phyloP scores from a whole-genome alignment of 139 green algal species.

The Protoeuglena noctilucae region DNA sequence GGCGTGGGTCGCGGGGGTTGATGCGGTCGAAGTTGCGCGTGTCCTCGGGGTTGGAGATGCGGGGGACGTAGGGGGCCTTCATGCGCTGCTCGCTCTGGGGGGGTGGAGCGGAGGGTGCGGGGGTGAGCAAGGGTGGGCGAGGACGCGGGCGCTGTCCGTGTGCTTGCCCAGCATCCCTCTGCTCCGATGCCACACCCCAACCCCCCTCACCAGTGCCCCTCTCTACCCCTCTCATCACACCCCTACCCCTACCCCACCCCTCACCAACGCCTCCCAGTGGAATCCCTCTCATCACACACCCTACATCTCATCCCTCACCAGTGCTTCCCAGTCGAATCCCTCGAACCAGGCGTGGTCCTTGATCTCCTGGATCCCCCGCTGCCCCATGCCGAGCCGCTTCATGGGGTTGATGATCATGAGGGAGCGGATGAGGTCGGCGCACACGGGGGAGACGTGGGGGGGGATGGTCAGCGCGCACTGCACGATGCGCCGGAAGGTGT shows the following conservation, averaged over 20 bases:
- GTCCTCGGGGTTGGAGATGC: slow-evolving; percentile 7
- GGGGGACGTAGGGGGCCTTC: slow-evolving; percentile 48
- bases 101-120: too few species aligned
- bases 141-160: too few species aligned
- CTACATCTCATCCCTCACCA: too few species aligned
- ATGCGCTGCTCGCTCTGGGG: slow-evolving; percentile 34
- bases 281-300: too few species aligned
- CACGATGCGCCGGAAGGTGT: slow-evolving; percentile 73
- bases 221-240: too few species aligned
- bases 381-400: slow-evolving; percentile 43
- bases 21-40: neutral
- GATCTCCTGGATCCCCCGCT: slow-evolving; percentile 43
- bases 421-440: slow-evolving; percentile 10
- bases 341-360: slow-evolving; percentile 76
- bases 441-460: slow-evolving; percentile 38
- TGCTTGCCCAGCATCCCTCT: too few species aligned
- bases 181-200: too few species aligned
- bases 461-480: neutral
- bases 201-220: too few species aligned
- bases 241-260: too few species aligned
- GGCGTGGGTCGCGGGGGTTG: neutral
- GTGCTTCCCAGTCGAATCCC: slow-evolving; percentile 6
- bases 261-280: slow-evolving; percentile 60
- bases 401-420: slow-evolving; percentile 26
- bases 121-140: too few species aligned